These are phyloP conservation scores for Hamigera avellanea DNA, from an alignment of 495 filamentous ascomycete species.

Conservation along the genomic window DNA sequence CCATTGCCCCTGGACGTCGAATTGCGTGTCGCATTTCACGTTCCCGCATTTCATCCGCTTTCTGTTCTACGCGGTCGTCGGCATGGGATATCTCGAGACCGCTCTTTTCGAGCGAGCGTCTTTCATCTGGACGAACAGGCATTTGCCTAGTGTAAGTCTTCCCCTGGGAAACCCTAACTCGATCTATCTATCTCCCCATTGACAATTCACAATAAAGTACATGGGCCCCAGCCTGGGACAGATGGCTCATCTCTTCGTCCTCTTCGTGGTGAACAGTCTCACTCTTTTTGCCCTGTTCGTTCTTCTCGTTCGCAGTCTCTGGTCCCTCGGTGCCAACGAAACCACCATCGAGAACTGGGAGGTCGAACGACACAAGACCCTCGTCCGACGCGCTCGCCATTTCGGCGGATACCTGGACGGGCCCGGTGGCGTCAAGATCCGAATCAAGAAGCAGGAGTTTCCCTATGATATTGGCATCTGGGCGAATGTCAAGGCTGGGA, in stretches of 20 bases:
- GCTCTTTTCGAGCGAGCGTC: conserved; percentile 46
- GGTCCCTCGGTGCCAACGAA: conserved; percentile 45
- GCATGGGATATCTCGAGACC: conserved; percentile 53
- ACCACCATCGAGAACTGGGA: conserved; percentile 95
- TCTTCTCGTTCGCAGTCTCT: conserved; percentile 49
- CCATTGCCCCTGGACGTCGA: conserved; percentile 92
- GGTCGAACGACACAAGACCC: conserved; percentile 70
- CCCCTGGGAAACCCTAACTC: background rate
- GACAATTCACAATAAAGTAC: too few species aligned
- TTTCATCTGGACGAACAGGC: conserved; percentile 52
- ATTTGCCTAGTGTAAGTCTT: conserved; percentile 52
- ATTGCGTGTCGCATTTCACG: conserved; percentile 85
- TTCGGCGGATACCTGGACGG: conserved; percentile 48
- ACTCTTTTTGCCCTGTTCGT: conserved; percentile 56
- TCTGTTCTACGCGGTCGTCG: conserved; percentile 60
- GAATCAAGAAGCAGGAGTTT: conserved; percentile 62
- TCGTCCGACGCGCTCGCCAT: conserved; percentile 48
- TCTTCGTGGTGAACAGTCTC: conserved; percentile 46
- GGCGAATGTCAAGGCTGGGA: conserved; percentile 60
- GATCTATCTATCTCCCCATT: background rate
- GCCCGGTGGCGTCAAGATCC: conserved; percentile 44
- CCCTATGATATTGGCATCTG: conserved; percentile 89
- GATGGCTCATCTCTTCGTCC: conserved; percentile 53
- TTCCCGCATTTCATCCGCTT: conserved; percentile 89
- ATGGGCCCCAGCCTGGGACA: conserved; percentile 58